Conservation (phyloP, 345 rosid genomes). For the Citrus hindsii region DNA sequence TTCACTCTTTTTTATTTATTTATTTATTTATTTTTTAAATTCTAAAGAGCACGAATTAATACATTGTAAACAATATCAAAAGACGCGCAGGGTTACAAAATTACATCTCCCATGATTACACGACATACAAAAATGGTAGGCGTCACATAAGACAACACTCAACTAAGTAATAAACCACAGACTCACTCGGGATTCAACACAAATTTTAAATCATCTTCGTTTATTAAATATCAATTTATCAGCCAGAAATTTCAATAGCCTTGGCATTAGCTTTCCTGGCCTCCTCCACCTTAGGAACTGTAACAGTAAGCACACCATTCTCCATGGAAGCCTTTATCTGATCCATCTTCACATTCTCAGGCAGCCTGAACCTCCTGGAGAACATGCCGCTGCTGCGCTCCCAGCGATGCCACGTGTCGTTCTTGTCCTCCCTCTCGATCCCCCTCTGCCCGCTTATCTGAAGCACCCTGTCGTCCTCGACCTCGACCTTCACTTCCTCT, state of each 20-base stretch:
- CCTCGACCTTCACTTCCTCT: constrained; percentile 19
- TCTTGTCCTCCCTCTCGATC: constrained; percentile 21
- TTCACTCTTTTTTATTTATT: too few species aligned
- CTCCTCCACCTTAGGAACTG: neutral
- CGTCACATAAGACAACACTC: too few species aligned
- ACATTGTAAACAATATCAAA: too few species aligned
- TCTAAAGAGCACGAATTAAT: too few species aligned
- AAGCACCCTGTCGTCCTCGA: constrained; percentile 5
- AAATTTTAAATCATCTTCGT: too few species aligned
- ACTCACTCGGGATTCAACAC: too few species aligned
- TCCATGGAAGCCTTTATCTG: constrained; percentile 16
- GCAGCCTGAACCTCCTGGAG: constrained; percentile 14
- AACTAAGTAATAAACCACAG: too few species aligned
- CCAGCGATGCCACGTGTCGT: constrained; percentile 19
- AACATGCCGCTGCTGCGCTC: constrained; percentile 19
- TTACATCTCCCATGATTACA: too few species aligned
- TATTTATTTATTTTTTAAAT: too few species aligned
- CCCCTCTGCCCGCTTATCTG: constrained; percentile 16
- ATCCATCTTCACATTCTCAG: constrained; percentile 9
- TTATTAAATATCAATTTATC: neutral
- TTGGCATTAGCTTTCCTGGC: neutral
- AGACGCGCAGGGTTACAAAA: too few species aligned
- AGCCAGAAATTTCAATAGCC: neutral
- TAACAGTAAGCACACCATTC: constrained; percentile 14
- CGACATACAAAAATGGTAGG: too few species aligned